phyloP scores from a whole-genome alignment of 192 early-diverging fungal genomes.

The Backusella parvicylindrica region DNA sequence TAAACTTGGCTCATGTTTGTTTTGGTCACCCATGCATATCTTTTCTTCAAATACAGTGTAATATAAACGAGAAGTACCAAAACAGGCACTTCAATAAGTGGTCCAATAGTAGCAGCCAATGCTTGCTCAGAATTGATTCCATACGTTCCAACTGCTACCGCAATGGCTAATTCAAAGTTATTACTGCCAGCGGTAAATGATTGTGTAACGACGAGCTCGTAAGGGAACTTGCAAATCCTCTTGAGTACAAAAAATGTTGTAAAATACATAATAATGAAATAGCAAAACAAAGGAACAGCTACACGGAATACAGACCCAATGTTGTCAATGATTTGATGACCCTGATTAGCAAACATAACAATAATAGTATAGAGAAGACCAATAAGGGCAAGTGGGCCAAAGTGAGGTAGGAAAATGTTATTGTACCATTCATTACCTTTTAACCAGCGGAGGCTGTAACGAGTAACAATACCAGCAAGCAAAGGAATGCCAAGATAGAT shows the following conservation, averaged over 20 bases:
- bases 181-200: slow-evolving; percentile 64
- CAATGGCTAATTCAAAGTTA: slow-evolving; percentile 78
- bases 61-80: background rate
- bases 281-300: slow-evolving; percentile 60
- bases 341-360: slow-evolving; percentile 68
- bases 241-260: slow-evolving; percentile 41
- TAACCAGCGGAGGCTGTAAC: slow-evolving; percentile 33
- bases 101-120: slow-evolving; percentile 61
- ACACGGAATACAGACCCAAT: slow-evolving; percentile 59
- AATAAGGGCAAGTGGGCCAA: slow-evolving; percentile 54
- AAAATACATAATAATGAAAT: slow-evolving; percentile 58
- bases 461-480: slow-evolving; percentile 54
- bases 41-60: slow-evolving; percentile 3
- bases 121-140: slow-evolving; percentile 64
- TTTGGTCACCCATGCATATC: background rate
- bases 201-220: slow-evolving; percentile 50
- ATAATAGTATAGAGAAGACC: slow-evolving; percentile 66
- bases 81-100: slow-evolving; percentile 69
- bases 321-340: slow-evolving; percentile 52
- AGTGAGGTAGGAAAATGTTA: slow-evolving; percentile 46
- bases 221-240: slow-evolving; percentile 33
- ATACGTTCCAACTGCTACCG: slow-evolving; percentile 62
- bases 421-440: slow-evolving; percentile 49
- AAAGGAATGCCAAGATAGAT: slow-evolving; percentile 70
- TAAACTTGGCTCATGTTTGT: background rate